These are phyloP conservation scores for Brassica hybrid DNA, from an alignment of 441 rosid species.

Conservation along the genomic window DNA sequence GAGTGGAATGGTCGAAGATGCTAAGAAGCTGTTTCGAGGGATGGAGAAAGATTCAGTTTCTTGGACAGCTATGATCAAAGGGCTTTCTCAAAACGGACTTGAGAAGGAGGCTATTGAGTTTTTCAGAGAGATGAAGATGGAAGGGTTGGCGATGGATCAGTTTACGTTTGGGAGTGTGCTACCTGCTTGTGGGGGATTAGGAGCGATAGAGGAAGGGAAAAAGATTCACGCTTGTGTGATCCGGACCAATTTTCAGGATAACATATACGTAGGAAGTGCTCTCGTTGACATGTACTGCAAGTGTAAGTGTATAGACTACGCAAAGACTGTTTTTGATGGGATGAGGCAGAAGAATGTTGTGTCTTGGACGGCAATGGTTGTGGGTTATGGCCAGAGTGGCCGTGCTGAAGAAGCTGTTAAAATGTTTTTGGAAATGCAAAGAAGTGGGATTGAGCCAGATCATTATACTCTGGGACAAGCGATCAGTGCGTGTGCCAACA, in stretches of 20 bases:
- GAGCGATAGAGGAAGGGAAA: constrained; percentile 69
- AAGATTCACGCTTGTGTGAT: constrained; percentile 71
- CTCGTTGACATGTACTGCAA: constrained; percentile 96
- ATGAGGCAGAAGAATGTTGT: constrained; percentile 82
- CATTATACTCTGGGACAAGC: constrained; percentile 85
- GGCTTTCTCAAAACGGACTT: constrained; percentile 72
- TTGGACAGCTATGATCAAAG: constrained; percentile 92
- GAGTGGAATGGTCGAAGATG: constrained; percentile 71
- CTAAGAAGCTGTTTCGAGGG: constrained; percentile 54
- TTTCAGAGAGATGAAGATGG: constrained; percentile 69
- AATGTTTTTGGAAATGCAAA: constrained; percentile 72
- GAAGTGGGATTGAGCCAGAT: constrained; percentile 80
- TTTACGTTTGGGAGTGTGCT: constrained; percentile 84
- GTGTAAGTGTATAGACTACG: constrained; percentile 63
- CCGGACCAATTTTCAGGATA: constrained; percentile 60
- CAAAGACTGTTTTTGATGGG: constrained; percentile 66
- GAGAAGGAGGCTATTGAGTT: constrained; percentile 64
- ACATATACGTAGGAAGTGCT: constrained; percentile 86
- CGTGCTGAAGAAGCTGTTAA: constrained; percentile 79
- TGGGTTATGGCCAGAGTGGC: constrained; percentile 91
- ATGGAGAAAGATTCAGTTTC: constrained; percentile 89
- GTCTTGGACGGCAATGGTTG: constrained; percentile 96
- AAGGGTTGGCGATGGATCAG: constrained; percentile 77
- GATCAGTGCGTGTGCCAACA: constrained; percentile 91
- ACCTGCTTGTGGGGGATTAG: constrained; percentile 78